Evolutionary conservation across 805 yeast species (phyloP).

Genomic region (Candida pini): DNA sequence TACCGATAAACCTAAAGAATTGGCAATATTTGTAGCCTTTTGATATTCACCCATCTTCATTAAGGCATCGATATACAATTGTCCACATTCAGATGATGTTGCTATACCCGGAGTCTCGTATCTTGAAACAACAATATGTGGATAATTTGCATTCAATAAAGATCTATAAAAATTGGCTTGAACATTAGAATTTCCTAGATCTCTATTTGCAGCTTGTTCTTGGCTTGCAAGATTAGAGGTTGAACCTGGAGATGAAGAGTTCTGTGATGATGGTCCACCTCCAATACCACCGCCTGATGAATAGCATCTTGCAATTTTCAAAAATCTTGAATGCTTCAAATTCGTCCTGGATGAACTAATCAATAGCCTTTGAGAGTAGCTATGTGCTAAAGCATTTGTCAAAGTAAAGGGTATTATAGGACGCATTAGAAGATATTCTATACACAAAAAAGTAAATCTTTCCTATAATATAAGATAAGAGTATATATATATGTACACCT

Average conservation of each 20-base stretch:
- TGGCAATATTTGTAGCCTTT: slow-evolving; percentile 67
- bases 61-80: slow-evolving; percentile 75
- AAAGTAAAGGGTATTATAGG: too few species aligned
- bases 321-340: too few species aligned
- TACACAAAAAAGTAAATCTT: too few species aligned
- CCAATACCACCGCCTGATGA: too few species aligned
- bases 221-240: slow-evolving; percentile 44
- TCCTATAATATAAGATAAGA: too few species aligned
- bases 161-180: slow-evolving; percentile 84
- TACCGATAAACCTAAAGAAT: slow-evolving; percentile 30
- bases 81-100: slow-evolving; percentile 70
- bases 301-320: too few species aligned
- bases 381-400: too few species aligned
- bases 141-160: slow-evolving; percentile 74
- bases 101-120: slow-evolving; percentile 95
- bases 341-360: too few species aligned
- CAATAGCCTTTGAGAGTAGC: too few species aligned
- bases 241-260: slow-evolving; percentile 7
- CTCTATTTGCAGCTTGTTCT: slow-evolving; percentile 85
- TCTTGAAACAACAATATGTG: slow-evolving; percentile 93
- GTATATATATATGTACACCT: background rate
- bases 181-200: slow-evolving; percentile 56
- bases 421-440: too few species aligned
- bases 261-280: slow-evolving; percentile 1
- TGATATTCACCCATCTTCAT: slow-evolving; percentile 69